phyloP scores from a whole-genome alignment of 73 alveolate species.

The Symbiodinium natans region DNA sequence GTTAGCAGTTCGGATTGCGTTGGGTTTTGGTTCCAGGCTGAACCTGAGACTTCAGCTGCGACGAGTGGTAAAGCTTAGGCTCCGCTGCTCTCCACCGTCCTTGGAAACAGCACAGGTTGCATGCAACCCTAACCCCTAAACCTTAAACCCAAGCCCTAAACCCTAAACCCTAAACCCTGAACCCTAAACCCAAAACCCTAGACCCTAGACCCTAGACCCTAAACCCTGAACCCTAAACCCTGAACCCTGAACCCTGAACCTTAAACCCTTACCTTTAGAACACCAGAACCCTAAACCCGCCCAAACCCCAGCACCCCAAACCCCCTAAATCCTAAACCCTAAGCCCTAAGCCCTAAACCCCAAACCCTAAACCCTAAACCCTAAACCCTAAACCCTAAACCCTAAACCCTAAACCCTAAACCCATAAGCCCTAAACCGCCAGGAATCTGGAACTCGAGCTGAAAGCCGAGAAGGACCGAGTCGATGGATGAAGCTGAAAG shows the following conservation, averaged over 20 bases:
- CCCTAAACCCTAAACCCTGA: no score
- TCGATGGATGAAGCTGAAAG: constrained; percentile 97
- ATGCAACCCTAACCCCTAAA: no score
- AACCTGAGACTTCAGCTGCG: neutral
- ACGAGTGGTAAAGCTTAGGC: neutral
- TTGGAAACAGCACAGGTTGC: no score
- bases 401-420: neutral
- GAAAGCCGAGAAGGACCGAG: constrained; percentile 98
- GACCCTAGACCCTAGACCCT: no score
- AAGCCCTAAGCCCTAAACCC: neutral
- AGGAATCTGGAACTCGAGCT: constrained; percentile 98
- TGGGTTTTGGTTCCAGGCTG: no score
- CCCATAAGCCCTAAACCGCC: constrained; percentile 48
- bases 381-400: neutral
- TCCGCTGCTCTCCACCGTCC: neutral
- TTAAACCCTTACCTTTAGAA: neutral
- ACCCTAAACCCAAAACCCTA: no score
- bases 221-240: no score
- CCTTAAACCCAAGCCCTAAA: no score
- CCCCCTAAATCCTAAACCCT: neutral
- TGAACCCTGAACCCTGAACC: no score
- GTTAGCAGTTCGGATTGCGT: no score
- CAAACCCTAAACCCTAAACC: no score
- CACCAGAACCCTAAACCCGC: neutral
- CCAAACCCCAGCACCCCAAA: neutral